Evolutionary conservation across 305 asterid genomes (phyloP), one percentile per base, ranked within the genome.

Genomic region (Caryopteris hybrid): DNA sequence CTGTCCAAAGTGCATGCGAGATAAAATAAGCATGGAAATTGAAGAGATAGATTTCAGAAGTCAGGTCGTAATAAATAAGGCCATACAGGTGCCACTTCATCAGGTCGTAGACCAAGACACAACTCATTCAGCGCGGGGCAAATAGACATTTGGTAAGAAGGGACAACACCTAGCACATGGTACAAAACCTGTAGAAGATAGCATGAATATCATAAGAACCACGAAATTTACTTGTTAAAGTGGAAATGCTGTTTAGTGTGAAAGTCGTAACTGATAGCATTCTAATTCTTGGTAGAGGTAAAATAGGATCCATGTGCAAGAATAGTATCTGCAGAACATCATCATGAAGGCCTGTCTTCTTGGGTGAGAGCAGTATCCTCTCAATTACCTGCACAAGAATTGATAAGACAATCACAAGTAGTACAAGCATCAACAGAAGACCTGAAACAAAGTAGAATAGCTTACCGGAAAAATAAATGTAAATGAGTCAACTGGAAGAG

Each of bases 401-500:
- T 69, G 18, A 33, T 25, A 42, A 80, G 70, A 62, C 53, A 12
- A 39, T 46, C 29, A 51, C 47, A 65, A 18, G 51, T 50, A 60
- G 51, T 47, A 29, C 54, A 58, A 66, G 55, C 54, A 70, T 34
- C 12, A 55, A 70, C 33, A 47, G 39, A 72, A 69, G 29, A 56
- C 50, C 16, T 47, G 25, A 72, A 65, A 34, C 36, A 3, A 29
- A 43, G 60, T 25, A 47, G 60, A 71, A 29, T 2, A 59, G 43
- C 4, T 80, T 88, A 95, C 99, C 83, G 99, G 98, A 70, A 95
- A 95, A 71, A 95, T 85, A 80, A 89, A 92, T 71, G 89, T 84
- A 79, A 95, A 95, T 10, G 99, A 85, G 75, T 95, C 99, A 52
- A 95, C 98, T 27, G 99, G 98, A 71, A 95, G 94, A 38, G 98